Evolutionary conservation across 352 stramenopile species (phyloP).

Genomic region (Phytophthora parvispora): DNA sequence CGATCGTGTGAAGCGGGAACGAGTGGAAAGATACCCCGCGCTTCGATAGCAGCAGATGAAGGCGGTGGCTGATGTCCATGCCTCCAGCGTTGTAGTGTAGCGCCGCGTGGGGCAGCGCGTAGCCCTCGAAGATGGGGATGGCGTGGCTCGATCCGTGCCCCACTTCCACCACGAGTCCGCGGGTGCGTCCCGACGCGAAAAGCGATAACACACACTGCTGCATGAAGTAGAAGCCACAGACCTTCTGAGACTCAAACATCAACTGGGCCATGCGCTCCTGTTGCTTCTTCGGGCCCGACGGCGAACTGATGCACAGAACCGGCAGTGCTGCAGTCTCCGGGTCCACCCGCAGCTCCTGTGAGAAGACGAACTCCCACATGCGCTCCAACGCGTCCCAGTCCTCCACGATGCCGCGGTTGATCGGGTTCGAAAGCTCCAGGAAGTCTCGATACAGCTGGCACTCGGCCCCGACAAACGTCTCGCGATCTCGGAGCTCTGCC

Average conservation of each 20-base stretch:
- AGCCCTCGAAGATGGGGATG: slow-evolving; percentile 90
- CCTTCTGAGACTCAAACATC: slow-evolving; percentile 89
- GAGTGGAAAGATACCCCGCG: slow-evolving; percentile 76
- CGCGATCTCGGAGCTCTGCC: slow-evolving; percentile 72
- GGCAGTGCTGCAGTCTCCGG: slow-evolving; percentile 78
- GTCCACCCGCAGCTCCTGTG: slow-evolving; percentile 81
- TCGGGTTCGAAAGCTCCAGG: slow-evolving; percentile 76
- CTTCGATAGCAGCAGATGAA: slow-evolving; percentile 79
- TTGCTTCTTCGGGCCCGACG: slow-evolving; percentile 67
- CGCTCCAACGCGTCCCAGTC: slow-evolving; percentile 91
- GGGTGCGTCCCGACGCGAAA: slow-evolving; percentile 88
- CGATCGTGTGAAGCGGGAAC: slow-evolving; percentile 78
- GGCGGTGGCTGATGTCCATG: slow-evolving; percentile 78
- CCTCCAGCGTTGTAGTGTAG: slow-evolving; percentile 76
- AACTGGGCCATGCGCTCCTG: slow-evolving; percentile 86
- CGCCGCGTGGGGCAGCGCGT: slow-evolving; percentile 80
- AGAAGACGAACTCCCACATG: slow-evolving; percentile 89
- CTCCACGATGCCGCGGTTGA: slow-evolving; percentile 81
- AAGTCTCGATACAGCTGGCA: slow-evolving; percentile 78
- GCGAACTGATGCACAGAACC: slow-evolving; percentile 75
- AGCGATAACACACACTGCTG: slow-evolving; percentile 88
- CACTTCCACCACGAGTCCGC: slow-evolving; percentile 89
- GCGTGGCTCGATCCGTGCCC: slow-evolving; percentile 88
- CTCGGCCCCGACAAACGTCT: slow-evolving; percentile 74
- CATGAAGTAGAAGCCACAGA: slow-evolving; percentile 88